Evolutionary conservation across 441 rosid species (phyloP).

Genomic region (Lepidium campestre): DNA sequence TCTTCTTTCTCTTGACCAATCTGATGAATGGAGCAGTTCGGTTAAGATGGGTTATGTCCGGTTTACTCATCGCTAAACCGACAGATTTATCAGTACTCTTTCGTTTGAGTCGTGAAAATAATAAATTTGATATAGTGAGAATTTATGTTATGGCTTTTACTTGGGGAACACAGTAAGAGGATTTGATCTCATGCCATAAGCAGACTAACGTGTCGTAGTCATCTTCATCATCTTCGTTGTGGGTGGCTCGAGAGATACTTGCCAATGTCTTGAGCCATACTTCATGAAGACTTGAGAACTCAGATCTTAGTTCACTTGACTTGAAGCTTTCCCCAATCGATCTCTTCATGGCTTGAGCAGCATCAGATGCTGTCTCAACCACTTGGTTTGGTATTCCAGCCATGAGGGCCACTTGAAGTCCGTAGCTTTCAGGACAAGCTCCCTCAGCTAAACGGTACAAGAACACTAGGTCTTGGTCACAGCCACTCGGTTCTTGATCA

Average conservation of each 20-base stretch:
- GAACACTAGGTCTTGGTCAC: slow-evolving; percentile 58
- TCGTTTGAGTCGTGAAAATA: not conserved
- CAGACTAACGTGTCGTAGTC: slow-evolving; percentile 65
- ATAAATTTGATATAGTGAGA: too few relatives aligned
- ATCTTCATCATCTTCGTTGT: slow-evolving; percentile 40
- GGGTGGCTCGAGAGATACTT: slow-evolving; percentile 28
- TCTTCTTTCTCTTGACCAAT: not conserved
- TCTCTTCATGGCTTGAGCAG: slow-evolving; percentile 60
- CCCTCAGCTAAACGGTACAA: slow-evolving; percentile 77
- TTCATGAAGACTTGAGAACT: slow-evolving; percentile 88
- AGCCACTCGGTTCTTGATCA: slow-evolving; percentile 19
- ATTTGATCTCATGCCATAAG: slow-evolving; percentile 82
- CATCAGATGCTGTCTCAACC: slow-evolving; percentile 61
- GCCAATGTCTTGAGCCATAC: slow-evolving; percentile 67
- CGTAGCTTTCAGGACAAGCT: slow-evolving; percentile 95
- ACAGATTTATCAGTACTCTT: not conserved
- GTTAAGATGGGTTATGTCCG: not conserved
- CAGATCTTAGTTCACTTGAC: slow-evolving; percentile 73
- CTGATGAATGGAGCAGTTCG: not conserved
- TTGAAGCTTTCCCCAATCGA: slow-evolving; percentile 63
- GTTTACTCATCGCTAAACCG: not conserved
- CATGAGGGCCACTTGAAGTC: slow-evolving; percentile 87
- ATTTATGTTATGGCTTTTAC: not conserved
- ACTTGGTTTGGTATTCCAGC: slow-evolving; percentile 88
- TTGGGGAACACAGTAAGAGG: slow-evolving; percentile 15